These are phyloP conservation scores for Penicillium sp. DNA, from an alignment of 2,329 filamentous ascomycete genomes.

Conservation along the genomic window DNA sequence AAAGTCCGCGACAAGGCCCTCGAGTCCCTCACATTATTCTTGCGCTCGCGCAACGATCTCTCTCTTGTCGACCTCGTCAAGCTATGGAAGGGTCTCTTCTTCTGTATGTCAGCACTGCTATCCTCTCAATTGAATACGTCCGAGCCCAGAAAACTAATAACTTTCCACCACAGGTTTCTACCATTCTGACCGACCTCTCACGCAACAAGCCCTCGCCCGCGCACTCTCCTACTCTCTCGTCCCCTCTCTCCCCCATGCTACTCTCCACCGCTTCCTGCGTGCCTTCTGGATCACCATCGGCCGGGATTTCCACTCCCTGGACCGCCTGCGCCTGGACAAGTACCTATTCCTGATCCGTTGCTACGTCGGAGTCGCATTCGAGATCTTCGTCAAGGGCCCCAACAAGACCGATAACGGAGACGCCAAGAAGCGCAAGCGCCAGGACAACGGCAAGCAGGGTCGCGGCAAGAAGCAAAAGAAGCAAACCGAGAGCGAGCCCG, in stretches of 20 bases:
- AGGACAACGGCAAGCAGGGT: slow-evolving; percentile 35
- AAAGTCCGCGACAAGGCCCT: slow-evolving; percentile 79
- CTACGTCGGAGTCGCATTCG: slow-evolving; percentile 75
- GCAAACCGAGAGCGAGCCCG: slow-evolving; percentile 28
- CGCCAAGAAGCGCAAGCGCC: slow-evolving; percentile 41
- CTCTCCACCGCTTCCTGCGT: slow-evolving; percentile 57
- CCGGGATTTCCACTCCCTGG: slow-evolving; percentile 72
- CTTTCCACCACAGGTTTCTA: slow-evolving; percentile 67
- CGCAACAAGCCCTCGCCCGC: slow-evolving; percentile 81
- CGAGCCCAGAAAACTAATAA: background rate
- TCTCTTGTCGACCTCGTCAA: slow-evolving; percentile 76
- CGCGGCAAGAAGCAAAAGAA: slow-evolving; percentile 40
- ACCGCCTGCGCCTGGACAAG: slow-evolving; percentile 86
- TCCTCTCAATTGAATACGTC: background rate
- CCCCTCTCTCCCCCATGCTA: slow-evolving; percentile 60
- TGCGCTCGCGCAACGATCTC: slow-evolving; percentile 69
- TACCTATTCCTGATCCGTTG: slow-evolving; percentile 84
- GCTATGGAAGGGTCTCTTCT: slow-evolving; percentile 95
- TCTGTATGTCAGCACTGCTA: slow-evolving; percentile 57
- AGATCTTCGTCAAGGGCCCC: slow-evolving; percentile 44
- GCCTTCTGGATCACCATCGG: slow-evolving; percentile 76
- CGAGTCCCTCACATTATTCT: slow-evolving; percentile 76
- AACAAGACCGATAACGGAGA: slow-evolving; percentile 25
- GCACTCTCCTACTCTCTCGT: slow-evolving; percentile 75
- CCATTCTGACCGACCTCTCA: slow-evolving; percentile 89